phyloP scores from a whole-genome alignment of 2,329 filamentous ascomycete genomes.

The Monascus ruber region DNA sequence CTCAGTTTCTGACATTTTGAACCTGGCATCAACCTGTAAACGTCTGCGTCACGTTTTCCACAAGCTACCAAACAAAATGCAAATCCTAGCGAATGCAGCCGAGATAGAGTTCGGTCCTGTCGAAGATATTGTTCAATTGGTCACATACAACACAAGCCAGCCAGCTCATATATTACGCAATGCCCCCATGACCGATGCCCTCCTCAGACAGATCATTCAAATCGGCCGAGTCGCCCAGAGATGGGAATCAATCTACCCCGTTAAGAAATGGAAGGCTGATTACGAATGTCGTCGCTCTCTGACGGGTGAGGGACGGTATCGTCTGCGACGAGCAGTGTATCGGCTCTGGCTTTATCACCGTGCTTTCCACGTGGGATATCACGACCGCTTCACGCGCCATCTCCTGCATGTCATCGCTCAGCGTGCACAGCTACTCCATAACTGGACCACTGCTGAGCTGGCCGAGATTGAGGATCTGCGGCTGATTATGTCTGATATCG shows the following conservation, averaged over 20 bases:
- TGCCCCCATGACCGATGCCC: slow-evolving; percentile 42
- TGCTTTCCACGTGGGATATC: slow-evolving; percentile 45
- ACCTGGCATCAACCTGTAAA: slow-evolving; percentile 43
- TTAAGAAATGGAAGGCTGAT: slow-evolving; percentile 51
- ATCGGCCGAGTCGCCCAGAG: slow-evolving; percentile 44
- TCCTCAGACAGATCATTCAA: slow-evolving; percentile 45
- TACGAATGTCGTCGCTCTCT: slow-evolving; percentile 45
- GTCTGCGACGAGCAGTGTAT: slow-evolving; percentile 47
- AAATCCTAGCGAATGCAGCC: slow-evolving; percentile 42
- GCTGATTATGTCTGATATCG: slow-evolving; percentile 42
- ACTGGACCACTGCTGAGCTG: slow-evolving; percentile 45
- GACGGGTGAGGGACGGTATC: slow-evolving; percentile 37
- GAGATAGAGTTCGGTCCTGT: slow-evolving; percentile 48
- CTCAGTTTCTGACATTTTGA: slow-evolving; percentile 42
- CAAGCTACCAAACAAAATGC: slow-evolving; percentile 40
- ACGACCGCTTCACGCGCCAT: slow-evolving; percentile 40
- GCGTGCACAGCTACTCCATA: slow-evolving; percentile 46
- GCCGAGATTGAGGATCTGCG: slow-evolving; percentile 51
- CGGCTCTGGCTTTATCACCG: slow-evolving; percentile 49
- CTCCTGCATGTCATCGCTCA: slow-evolving; percentile 37
- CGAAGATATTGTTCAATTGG: slow-evolving; percentile 46
- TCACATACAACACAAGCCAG: slow-evolving; percentile 51
- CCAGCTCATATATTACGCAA: slow-evolving; percentile 43
- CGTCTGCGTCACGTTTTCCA: slow-evolving; percentile 43
- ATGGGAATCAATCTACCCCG: slow-evolving; percentile 51